A percentile compares a stretch with the other conserved stretches of the same genome.
Evolutionary conservation across 208 protist genomes (phyloP).

Genomic region (Wallacemonas sp.): DNA sequence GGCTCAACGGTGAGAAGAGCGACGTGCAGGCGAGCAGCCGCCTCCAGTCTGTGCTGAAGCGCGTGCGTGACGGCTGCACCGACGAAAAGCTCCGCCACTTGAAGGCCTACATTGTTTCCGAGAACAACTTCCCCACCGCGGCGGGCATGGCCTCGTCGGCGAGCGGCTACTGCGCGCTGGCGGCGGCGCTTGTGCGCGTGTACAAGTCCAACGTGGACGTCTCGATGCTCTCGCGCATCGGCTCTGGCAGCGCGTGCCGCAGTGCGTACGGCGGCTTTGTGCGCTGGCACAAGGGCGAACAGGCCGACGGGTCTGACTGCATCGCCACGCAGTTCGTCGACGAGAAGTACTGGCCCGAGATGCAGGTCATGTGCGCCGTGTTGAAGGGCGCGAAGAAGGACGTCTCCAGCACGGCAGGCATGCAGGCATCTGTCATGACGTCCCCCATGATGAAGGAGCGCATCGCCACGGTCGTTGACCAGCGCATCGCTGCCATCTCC

Average conservation of each 20-base stretch:
- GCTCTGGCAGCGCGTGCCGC: constrained; percentile 97
- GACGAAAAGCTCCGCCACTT: constrained; percentile 36
- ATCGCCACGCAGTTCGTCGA: constrained; percentile 91
- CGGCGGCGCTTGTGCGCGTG: constrained; percentile 75
- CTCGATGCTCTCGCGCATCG: constrained; percentile 90
- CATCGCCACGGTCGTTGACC: constrained; percentile 81
- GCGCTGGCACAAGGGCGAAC: constrained; percentile 95
- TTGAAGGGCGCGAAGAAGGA: constrained; percentile 95
- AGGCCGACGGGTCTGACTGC: constrained; percentile 85
- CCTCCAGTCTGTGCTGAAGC: constrained; percentile 75
- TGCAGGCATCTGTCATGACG: constrained; percentile 96
- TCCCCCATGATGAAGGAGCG: constrained; percentile 89
- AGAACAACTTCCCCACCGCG: constrained; percentile 99
- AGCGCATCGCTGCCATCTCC: constrained; percentile 91
- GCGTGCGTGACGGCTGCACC: constrained; percentile 55
- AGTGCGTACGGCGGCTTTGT: constrained; percentile 98
- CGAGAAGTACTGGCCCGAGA: constrained; percentile 94
- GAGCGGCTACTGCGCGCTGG: constrained; percentile 96
- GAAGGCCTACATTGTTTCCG: constrained; percentile 92
- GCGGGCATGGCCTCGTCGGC: constrained; percentile 99
- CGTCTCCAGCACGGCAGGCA: constrained; percentile 95
- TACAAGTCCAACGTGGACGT: constrained; percentile 75
- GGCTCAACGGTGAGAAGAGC: constrained; percentile 94
- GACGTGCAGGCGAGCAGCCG: constrained; percentile 71
- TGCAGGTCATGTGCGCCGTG: constrained; percentile 92